Evolutionary conservation across 2,329 filamentous ascomycete genomes (phyloP), one percentile per base, ranked within the genome.

Genomic region (Colletotrichum cereale): DNA sequence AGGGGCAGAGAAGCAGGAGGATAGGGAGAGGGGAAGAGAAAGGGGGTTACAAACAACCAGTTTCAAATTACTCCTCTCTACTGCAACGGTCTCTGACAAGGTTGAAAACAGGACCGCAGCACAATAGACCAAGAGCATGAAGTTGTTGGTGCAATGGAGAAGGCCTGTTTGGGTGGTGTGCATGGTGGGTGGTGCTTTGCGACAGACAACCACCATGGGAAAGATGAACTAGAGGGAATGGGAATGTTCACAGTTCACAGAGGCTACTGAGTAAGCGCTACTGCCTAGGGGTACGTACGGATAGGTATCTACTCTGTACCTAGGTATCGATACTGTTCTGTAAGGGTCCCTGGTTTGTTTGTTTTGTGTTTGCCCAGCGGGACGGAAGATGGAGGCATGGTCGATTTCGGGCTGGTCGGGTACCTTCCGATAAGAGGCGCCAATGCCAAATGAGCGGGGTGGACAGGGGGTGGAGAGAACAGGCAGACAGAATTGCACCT

Each of bases 401-500:
- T 62, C 26, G n/a, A 47, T 42, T 47, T 34, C 24, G 44, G 69
- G 66, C 36, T 52, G 6, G 31, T 24, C 34, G 58, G 65, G 65
- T 64, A 61, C 47, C 60, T 64, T 60, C 60, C 60, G 65, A 53
- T 69, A 64, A 64, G 69, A 69, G 69, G 44, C 24, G 24, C 18
- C 40, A 60, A 56, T 70, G 64, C 38, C 52, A 58, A 66, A 55
- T 47, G 44, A 62, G 44, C 64, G 53, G 64, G 66, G 34, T 66
- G 66, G 62, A 31, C 44, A 52, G 31, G 58, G 40, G 53, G 52
- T 31, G 38, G 52, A 26, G 34, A 36, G 18, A 26, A 58, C 57
- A 71, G 68, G 68, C 68, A 71, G 68, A 71, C 57, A 68, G 50
- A 62, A 62, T 21, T 50, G 60, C 44, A 62, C 60, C 60, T 50